phyloP scores from a whole-genome alignment of 2,329 filamentous ascomycete genomes.

The Lasiodiplodia sp. region DNA sequence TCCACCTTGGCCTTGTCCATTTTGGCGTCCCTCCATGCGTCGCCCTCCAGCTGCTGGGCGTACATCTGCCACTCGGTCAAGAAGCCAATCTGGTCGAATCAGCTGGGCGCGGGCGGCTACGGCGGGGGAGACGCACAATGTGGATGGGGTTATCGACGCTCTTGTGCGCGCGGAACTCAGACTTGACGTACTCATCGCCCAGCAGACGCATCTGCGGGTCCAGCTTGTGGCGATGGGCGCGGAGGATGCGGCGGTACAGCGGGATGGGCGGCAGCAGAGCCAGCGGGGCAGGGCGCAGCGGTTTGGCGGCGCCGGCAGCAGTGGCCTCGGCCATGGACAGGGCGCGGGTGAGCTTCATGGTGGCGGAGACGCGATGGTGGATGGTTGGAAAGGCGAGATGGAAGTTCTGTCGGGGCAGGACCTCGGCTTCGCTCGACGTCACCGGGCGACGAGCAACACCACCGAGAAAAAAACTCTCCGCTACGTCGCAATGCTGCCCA shows the following conservation, averaged over 20 bases:
- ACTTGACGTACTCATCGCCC: slow-evolving; percentile 92
- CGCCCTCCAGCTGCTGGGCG: slow-evolving; percentile 88
- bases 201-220: slow-evolving; percentile 77
- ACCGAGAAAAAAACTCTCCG: not conserved
- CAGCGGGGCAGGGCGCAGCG: slow-evolving; percentile 55
- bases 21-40: slow-evolving; percentile 83
- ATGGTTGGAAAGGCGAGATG: not conserved
- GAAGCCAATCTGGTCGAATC: slow-evolving; percentile 77
- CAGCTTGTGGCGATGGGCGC: slow-evolving; percentile 83
- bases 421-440: slow-evolving; percentile 6
- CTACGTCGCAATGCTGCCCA: slow-evolving; percentile 76
- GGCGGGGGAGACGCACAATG: slow-evolving; percentile 66
- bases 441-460: no score
- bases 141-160: slow-evolving; percentile 90
- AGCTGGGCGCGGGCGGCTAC: not conserved
- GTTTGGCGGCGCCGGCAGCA: slow-evolving; percentile 42
- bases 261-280: slow-evolving; percentile 87
- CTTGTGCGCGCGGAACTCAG: slow-evolving; percentile 86
- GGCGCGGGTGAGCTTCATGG: slow-evolving; percentile 39
- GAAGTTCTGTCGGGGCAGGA: not conserved
- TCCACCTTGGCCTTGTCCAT: slow-evolving; percentile 84
- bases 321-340: slow-evolving; percentile 44
- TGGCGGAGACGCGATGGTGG: slow-evolving; percentile 1
- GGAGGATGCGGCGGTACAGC: slow-evolving; percentile 85
- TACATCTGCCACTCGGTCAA: slow-evolving; percentile 97